Evolutionary conservation across 768 basidiomycete genomes (phyloP), one percentile per base, ranked within the genome.

Genomic region (Tubosaeta sp.): DNA sequence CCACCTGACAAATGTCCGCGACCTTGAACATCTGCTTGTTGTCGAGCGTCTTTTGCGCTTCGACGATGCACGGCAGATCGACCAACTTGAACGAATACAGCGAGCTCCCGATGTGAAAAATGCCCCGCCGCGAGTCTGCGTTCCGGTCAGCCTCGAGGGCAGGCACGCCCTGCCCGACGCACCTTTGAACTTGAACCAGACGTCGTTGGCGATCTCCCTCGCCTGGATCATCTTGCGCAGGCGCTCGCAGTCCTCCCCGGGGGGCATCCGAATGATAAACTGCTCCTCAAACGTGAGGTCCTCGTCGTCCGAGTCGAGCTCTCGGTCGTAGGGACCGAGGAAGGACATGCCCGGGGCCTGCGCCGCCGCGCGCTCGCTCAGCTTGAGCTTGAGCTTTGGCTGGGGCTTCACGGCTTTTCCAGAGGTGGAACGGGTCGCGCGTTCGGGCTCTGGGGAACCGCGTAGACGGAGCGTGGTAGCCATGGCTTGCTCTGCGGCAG

Each of bases 181-280:
- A 92, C 94, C 94, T 73, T 97, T 92, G 68, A 99, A 98, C 72
- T 95, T 97, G 80, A 99, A 95, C 90, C 93, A 97, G 12, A 89
- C 84, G 59, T 95, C 95, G 60, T 85, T 84, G 12, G 80, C 65
- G 6, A 92, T 74, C 64, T 95, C 91, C 55, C 92, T 79, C 46
- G 84, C 72, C 47, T 83, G 79, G 32, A 94, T 84, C 80, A 89
- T 86, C 74, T 91, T 91, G 68, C 82, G 81, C 54, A 95, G 63
- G 61, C 76, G 84, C 35, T 92, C 87, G 51, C 83, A 82, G 58
- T 92, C 89, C 55, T 88, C 86, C 2, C 91, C 91, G 9, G 86
- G 81, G 0, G 91, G 91, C 77, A 98, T 83, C 27, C 95, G 72
- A 31, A 99, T 73, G 50, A 99, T 85, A 64, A 98, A 98, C 63